A percentile compares a stretch with the other conserved stretches of the same genome.
phyloP scores from a whole-genome alignment of 148 eudicot genomes.

The Heliamphora exappendiculata region DNA sequence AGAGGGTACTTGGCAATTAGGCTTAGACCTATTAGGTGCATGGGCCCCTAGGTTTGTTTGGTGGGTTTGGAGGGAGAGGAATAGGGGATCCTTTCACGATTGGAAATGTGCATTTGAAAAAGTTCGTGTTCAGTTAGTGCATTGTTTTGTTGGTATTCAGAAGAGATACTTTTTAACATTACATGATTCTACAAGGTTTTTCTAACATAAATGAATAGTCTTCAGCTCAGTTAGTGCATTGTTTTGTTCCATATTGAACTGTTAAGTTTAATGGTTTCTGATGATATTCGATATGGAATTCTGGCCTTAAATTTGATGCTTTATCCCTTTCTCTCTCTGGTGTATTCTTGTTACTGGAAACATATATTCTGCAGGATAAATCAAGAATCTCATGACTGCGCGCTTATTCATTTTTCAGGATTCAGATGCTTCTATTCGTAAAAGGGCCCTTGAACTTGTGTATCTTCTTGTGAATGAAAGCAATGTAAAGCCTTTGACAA shows the following conservation, averaged over 20 bases:
- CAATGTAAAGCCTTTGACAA: constrained; percentile 79
- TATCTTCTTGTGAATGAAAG: constrained; percentile 91
- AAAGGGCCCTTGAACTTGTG: constrained; percentile 94
- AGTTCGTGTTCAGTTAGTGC: not conserved
- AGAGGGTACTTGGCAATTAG: not conserved
- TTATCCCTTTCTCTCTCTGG: not conserved
- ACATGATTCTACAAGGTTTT: not conserved
- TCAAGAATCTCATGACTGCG: constrained; percentile 7
- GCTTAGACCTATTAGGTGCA: not conserved
- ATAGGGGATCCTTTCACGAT: not conserved
- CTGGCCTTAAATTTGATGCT: not conserved
- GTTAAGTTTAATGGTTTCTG: not conserved
- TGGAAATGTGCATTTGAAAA: not conserved
- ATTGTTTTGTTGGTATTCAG: not conserved
- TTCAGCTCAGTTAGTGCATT: not conserved
- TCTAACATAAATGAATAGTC: too few species aligned
- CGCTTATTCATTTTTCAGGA: constrained; percentile 49
- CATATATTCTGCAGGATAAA: not conserved
- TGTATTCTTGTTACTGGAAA: not conserved
- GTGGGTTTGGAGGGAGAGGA: constrained; percentile 3
- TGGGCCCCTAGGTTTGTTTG: constrained; percentile 1
- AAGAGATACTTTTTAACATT: too few species aligned
- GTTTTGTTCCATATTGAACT: not conserved
- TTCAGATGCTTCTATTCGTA: constrained; percentile 95
- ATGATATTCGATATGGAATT: not conserved